Conservation (phyloP, 2,329 filamentous ascomycete genomes). For the Albophoma yamanashiensis region DNA sequence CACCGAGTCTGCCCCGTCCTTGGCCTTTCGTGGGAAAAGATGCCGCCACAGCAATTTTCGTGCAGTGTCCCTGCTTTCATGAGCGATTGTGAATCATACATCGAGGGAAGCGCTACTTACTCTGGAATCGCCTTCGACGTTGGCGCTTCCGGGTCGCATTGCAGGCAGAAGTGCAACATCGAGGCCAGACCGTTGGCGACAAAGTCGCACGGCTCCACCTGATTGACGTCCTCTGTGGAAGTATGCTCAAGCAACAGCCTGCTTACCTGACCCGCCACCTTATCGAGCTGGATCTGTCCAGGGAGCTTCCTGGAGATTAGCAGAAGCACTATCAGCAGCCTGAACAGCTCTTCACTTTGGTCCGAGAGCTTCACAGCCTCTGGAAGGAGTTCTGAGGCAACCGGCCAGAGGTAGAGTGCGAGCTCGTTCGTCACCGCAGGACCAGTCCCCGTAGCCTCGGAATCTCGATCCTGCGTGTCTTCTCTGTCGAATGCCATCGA, state of each 20-base stretch:
- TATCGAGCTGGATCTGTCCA: slow-evolving; percentile 18
- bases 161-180: slow-evolving; percentile 19
- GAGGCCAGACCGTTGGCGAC: slow-evolving; percentile 18
- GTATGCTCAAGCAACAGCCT: slow-evolving; percentile 26
- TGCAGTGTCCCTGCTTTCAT: slow-evolving; percentile 14
- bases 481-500: slow-evolving; percentile 7
- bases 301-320: slow-evolving; percentile 15
- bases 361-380: slow-evolving; percentile 16
- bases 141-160: slow-evolving; percentile 14
- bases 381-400: slow-evolving; percentile 22
- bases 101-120: slow-evolving; percentile 8
- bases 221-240: slow-evolving; percentile 25
- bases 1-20: slow-evolving; percentile 12
- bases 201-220: slow-evolving; percentile 14
- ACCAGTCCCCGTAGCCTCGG: neutral
- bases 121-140: slow-evolving; percentile 13
- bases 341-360: slow-evolving; percentile 35
- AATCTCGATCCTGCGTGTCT: neutral
- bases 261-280: slow-evolving; percentile 17
- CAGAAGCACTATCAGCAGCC: slow-evolving; percentile 28
- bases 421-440: slow-evolving; percentile 4
- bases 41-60: slow-evolving; percentile 48
- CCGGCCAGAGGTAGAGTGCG: slow-evolving; percentile 17
- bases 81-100: neutral
- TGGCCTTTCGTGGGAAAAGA: slow-evolving; percentile 43